Percentiles rank a stretch among this genome's conserved stretches.
These are phyloP conservation scores for Phytophthora megakarya DNA, from an alignment of 352 stramenopile genomes.

Conservation along the genomic window DNA sequence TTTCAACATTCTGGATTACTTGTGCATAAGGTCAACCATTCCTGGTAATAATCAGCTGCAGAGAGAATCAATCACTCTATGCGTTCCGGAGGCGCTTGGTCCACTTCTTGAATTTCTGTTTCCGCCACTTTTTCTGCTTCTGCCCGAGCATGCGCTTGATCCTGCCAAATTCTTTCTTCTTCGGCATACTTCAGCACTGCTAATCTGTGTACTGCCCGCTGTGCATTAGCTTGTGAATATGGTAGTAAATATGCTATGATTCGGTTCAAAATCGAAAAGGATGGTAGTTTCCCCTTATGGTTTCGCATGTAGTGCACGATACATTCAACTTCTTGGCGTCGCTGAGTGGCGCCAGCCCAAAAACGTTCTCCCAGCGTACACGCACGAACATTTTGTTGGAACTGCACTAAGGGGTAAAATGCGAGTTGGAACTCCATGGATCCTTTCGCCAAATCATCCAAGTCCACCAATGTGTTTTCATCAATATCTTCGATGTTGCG, in stretches of 20 bases:
- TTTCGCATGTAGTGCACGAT: constrained; percentile 71
- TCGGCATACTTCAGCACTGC: constrained; percentile 34
- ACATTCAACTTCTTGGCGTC: constrained; percentile 49
- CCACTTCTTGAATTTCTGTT: constrained; percentile 17
- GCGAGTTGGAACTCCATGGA: constrained; percentile 61
- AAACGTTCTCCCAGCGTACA: constrained; percentile 57
- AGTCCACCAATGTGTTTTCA: constrained; percentile 54
- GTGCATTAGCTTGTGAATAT: constrained; percentile 38
- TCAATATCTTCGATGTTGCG: constrained; percentile 16
- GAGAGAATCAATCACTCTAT: constrained; percentile 6
- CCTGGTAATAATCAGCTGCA: no score
- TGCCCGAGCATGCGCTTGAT: constrained; percentile 26
- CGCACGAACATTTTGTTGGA: constrained; percentile 61
- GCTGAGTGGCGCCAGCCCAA: constrained; percentile 44
- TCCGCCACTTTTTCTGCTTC: constrained; percentile 15
- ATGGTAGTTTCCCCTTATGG: constrained; percentile 54
- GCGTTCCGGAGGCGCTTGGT: background rate
- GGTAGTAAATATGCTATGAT: constrained; percentile 43
- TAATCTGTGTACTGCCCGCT: constrained; percentile 25
- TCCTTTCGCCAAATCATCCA: constrained; percentile 58
- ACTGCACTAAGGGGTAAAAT: constrained; percentile 70
- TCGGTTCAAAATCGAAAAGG: constrained; percentile 38
- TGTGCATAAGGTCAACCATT: no score
- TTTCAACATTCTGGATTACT: no score
- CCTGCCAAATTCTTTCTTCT: constrained; percentile 38